A percentile compares a stretch with the other conserved stretches of the same genome.
These are phyloP conservation scores for Ceratonia siliqua DNA, from an alignment of 306 rosid species.

Conservation along the genomic window DNA sequence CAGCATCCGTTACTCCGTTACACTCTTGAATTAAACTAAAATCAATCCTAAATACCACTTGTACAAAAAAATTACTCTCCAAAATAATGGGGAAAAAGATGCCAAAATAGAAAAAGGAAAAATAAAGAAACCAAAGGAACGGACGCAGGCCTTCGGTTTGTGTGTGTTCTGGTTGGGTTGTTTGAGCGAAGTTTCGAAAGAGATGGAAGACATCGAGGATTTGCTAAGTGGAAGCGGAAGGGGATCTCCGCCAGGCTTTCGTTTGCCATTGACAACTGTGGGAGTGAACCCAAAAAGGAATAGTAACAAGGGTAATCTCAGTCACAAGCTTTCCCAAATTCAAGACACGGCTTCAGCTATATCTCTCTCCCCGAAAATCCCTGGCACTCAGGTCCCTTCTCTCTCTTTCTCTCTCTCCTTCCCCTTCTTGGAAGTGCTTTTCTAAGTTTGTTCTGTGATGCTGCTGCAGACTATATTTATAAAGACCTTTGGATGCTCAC, in stretches of 20 bases:
- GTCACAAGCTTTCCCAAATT: conserved; percentile 31
- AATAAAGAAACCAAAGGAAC: too few species aligned
- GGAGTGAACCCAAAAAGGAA: conserved; percentile 58
- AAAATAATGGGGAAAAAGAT: too few species aligned
- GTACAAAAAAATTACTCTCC: too few species aligned
- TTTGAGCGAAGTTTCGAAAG: not conserved
- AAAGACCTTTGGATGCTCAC: conserved; percentile 94
- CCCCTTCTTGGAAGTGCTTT: not conserved
- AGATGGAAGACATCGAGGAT: conserved; percentile 92
- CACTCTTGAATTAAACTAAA: too few species aligned
- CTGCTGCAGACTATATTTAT: conserved; percentile 68
- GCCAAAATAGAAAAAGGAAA: too few species aligned
- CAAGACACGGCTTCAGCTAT: conserved; percentile 24
- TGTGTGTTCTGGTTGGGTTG: not conserved
- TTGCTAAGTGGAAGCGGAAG: conserved; percentile 48
- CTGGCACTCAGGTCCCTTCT: conserved; percentile 75
- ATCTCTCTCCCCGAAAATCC: conserved; percentile 47
- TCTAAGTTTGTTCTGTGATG: not conserved
- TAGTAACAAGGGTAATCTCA: conserved; percentile 9
- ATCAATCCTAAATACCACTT: too few species aligned
- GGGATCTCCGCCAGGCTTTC: conserved; percentile 77
- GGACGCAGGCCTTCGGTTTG: too few species aligned
- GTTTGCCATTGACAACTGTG: conserved; percentile 61
- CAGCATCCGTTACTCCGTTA: too few species aligned
- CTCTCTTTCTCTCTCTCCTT: not conserved